Evolutionary conservation across 23 red algal species (phyloP).

Genomic region (Pyropia yezoensis): DNA sequence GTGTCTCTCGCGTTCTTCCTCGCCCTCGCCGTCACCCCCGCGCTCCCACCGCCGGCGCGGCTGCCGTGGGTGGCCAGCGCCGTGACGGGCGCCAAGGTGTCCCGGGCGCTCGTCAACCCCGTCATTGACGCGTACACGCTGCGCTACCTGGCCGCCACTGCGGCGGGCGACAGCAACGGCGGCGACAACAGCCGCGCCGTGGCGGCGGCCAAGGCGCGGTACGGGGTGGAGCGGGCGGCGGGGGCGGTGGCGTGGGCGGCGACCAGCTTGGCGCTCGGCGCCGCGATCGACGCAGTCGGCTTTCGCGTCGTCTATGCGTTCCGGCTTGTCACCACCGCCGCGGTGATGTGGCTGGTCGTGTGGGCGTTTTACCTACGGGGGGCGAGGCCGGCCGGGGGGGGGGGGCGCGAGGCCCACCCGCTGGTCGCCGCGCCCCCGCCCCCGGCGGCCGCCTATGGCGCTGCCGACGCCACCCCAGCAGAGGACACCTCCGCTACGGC

Average conservation of each 20-base stretch:
- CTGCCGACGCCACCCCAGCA: no score
- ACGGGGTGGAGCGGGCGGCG: slow-evolving; percentile 34
- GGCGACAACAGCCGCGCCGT: background rate
- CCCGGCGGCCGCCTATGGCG: no score
- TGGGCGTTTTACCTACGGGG: background rate
- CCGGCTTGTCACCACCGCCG: background rate
- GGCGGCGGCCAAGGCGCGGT: slow-evolving; percentile 4
- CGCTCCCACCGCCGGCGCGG: no score
- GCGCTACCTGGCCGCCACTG: slow-evolving; percentile 4
- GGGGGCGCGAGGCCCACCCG: background rate
- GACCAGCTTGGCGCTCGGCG: slow-evolving; percentile 17
- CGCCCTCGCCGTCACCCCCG: background rate
- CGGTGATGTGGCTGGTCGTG: background rate
- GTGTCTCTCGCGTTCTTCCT: slow-evolving; percentile 13
- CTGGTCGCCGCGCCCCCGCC: background rate
- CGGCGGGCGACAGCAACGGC: background rate
- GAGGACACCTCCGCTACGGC: no score
- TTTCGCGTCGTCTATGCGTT: slow-evolving; percentile 15
- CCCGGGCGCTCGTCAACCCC: no score
- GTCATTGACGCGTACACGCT: background rate
- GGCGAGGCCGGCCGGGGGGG: background rate
- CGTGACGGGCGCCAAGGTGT: no score
- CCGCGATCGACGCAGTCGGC: slow-evolving; percentile 22
- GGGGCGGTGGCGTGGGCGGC: slow-evolving; percentile 52
- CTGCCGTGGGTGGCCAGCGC: no score